Evolutionary conservation across 345 rosid genomes (phyloP).

Genomic region (Salix udensis): DNA sequence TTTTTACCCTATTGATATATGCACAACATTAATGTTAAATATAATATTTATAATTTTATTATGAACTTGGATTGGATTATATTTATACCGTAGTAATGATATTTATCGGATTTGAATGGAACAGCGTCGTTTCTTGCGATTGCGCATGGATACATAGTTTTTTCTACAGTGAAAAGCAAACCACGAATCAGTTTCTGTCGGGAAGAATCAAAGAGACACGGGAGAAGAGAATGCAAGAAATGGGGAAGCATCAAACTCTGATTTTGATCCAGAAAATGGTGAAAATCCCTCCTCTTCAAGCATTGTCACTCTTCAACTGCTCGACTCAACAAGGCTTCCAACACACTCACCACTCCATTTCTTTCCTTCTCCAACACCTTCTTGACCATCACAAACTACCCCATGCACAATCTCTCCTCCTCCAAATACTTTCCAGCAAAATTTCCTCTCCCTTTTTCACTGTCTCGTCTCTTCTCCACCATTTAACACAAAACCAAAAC

Average conservation of each 20-base stretch:
- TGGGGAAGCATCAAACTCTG: constrained; percentile 20
- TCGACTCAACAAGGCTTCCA: constrained; percentile 32
- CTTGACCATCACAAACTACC: constrained; percentile 34
- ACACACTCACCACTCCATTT: constrained; percentile 50
- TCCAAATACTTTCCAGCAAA: constrained; percentile 43
- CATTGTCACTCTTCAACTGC: constrained; percentile 43
- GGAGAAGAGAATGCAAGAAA: background rate
- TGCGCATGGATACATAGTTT: no score
- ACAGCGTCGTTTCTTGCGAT: no score
- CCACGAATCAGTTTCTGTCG: no score
- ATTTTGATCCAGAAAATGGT: constrained; percentile 34
- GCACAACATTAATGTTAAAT: no score
- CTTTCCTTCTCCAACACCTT: constrained; percentile 40
- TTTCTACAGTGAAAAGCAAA: no score
- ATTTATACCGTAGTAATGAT: no score
- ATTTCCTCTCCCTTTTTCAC: constrained; percentile 46
- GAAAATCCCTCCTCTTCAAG: constrained; percentile 52
- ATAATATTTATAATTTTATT: no score
- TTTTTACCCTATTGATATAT: no score
- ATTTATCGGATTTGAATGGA: no score
- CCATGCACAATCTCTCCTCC: constrained; percentile 48
- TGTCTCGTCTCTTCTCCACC: constrained; percentile 37
- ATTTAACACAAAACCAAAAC: constrained; percentile 24
- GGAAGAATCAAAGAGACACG: background rate
- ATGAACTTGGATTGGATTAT: no score